These are phyloP conservation scores for Bruguiera parviflora DNA, from an alignment of 345 rosid species.

Conservation along the genomic window DNA sequence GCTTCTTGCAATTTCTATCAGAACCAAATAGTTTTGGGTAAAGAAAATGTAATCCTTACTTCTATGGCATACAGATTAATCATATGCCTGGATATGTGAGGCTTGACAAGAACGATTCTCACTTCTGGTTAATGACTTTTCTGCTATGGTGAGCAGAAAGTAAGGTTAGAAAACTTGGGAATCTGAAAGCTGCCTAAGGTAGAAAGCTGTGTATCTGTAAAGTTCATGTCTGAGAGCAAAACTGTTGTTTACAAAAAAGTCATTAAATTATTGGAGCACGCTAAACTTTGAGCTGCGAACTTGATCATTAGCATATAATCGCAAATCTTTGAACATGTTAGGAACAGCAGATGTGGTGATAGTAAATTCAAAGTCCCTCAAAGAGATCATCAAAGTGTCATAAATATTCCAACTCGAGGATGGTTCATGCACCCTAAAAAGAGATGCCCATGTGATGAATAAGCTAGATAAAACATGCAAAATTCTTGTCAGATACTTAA, in stretches of 20 bases:
- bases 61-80: background rate
- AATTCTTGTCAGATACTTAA: slow-evolving; percentile 16
- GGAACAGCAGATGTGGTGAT: background rate
- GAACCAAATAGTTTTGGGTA: slow-evolving; percentile 16
- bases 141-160: slow-evolving; percentile 22
- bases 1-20: slow-evolving; percentile 5
- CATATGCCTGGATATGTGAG: slow-evolving; percentile 44
- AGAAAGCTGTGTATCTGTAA: too few species aligned
- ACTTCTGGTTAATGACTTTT: slow-evolving; percentile 25
- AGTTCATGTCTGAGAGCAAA: background rate
- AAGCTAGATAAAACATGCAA: slow-evolving; percentile 7
- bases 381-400: background rate
- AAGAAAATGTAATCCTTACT: background rate
- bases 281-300: background rate
- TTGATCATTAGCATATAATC: background rate
- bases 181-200: background rate
- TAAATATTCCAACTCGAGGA: background rate
- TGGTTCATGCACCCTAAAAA: too few species aligned
- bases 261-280: background rate
- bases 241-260: background rate
- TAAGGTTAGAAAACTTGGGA: slow-evolving; percentile 13
- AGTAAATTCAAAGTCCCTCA: background rate
- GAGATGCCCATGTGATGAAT: background rate
- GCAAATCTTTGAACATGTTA: background rate
- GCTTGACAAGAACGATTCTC: slow-evolving; percentile 31